These are phyloP conservation scores for Biscutella auriculata DNA, from an alignment of 441 rosid genomes.

Conservation along the genomic window DNA sequence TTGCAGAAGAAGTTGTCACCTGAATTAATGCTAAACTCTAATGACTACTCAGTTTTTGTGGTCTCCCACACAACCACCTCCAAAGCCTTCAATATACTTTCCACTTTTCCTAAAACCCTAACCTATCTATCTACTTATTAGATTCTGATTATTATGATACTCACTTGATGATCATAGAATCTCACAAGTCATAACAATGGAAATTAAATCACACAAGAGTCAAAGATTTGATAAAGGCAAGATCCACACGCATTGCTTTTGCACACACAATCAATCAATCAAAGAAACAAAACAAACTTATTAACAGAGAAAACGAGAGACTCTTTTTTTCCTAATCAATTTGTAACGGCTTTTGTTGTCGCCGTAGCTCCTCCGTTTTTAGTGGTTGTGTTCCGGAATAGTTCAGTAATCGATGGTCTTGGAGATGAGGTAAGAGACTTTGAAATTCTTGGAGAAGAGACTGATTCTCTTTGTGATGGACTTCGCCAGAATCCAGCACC, in stretches of 20 bases:
- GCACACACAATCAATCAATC: no score
- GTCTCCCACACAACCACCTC: constrained; percentile 10
- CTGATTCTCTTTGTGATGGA: constrained; percentile 49
- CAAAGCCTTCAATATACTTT: no score
- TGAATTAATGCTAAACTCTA: constrained; percentile 22
- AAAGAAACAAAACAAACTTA: no score
- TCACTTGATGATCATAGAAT: no score
- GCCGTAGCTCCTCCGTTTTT: constrained; percentile 6
- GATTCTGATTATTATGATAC: no score
- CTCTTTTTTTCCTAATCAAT: neutral
- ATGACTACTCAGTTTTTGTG: constrained; percentile 1
- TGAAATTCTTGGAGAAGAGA: constrained; percentile 4
- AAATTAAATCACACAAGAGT: no score
- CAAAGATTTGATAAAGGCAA: no score
- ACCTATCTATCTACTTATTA: no score
- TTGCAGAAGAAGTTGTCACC: constrained; percentile 8
- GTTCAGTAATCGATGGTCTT: constrained; percentile 9
- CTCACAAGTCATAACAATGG: no score
- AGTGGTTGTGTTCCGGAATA: neutral
- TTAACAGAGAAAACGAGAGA: no score
- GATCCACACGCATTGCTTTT: no score
- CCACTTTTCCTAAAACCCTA: no score
- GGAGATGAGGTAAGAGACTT: constrained; percentile 16
- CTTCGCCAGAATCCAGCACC: constrained; percentile 70
- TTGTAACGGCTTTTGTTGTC: constrained; percentile 11